A percentile compares a stretch with the other conserved stretches of the same genome.
phyloP scores from a whole-genome alignment of 2,329 filamentous ascomycete genomes.

The Paraconiothyrium sp. region DNA sequence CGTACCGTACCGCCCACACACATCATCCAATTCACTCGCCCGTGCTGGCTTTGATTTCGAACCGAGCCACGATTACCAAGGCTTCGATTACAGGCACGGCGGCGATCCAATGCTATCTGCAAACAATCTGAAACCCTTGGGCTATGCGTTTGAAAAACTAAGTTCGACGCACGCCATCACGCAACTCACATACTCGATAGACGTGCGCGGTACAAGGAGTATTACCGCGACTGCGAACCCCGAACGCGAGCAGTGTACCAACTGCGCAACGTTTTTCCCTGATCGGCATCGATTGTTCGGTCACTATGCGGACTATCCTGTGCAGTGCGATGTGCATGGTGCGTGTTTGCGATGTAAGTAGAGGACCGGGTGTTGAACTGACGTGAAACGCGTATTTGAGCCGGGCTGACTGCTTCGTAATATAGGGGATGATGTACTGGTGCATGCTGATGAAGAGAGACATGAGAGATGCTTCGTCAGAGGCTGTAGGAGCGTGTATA shows the following conservation, averaged over 20 bases:
- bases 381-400: not conserved
- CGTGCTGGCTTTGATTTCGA: constrained; percentile 10
- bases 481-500: constrained; percentile 28
- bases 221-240: constrained; percentile 31
- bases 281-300: constrained; percentile 19
- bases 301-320: constrained; percentile 25
- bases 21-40: constrained; percentile 1
- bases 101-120: not conserved
- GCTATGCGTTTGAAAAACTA: constrained; percentile 22
- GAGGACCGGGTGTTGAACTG: not conserved
- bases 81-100: not conserved
- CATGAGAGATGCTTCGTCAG: constrained; percentile 37
- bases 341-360: constrained; percentile 26
- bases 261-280: constrained; percentile 30
- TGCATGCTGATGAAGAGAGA: constrained; percentile 25
- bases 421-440: constrained; percentile 23
- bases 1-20: constrained; percentile 1
- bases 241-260: constrained; percentile 32
- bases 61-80: not conserved
- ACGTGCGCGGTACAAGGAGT: constrained; percentile 19
- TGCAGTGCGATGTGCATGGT: constrained; percentile 30
- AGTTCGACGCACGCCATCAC: constrained; percentile 26
- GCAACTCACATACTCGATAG: constrained; percentile 24
- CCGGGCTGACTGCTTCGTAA: not conserved
- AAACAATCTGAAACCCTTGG: constrained; percentile 9